phyloP scores from a whole-genome alignment of 2,329 filamentous ascomycete species.

The Beauveria medogensis region DNA sequence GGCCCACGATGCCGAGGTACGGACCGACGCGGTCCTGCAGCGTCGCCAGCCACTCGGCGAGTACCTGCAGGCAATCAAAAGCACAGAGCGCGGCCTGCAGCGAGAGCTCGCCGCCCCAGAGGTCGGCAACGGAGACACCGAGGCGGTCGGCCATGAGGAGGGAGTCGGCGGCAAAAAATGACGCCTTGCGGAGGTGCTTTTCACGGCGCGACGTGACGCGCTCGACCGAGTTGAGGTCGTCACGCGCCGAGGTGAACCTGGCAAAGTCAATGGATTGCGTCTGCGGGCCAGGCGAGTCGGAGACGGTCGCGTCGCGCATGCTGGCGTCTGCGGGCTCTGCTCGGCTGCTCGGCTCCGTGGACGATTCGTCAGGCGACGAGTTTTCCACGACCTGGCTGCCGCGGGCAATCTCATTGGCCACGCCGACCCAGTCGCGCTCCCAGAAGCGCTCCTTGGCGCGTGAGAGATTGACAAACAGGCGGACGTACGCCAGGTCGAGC shows the following conservation, averaged over 20 bases:
- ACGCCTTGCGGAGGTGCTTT: constrained; percentile 84
- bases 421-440: constrained; percentile 86
- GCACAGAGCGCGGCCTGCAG: constrained; percentile 87
- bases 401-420: constrained; percentile 77
- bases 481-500: constrained; percentile 83
- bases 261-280: constrained; percentile 39
- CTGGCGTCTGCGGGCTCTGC: constrained; percentile 31
- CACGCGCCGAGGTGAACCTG: constrained; percentile 22
- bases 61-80: constrained; percentile 87
- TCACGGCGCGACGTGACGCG: constrained; percentile 55
- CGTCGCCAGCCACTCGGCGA: constrained; percentile 89
- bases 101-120: constrained; percentile 75
- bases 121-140: constrained; percentile 77
- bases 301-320: constrained; percentile 37
- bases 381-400: constrained; percentile 70
- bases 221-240: constrained; percentile 7
- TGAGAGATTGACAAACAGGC: constrained; percentile 88
- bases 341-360: constrained; percentile 36
- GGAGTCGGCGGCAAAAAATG: constrained; percentile 88
- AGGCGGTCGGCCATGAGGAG: constrained; percentile 81
- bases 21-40: constrained; percentile 90
- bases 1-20: constrained; percentile 79
- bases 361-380: constrained; percentile 50
- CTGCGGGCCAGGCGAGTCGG: constrained; percentile 45
- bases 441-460: constrained; percentile 89